Evolutionary conservation across 208 protist species (phyloP).

Genomic region (Trypanosoma avium): DNA sequence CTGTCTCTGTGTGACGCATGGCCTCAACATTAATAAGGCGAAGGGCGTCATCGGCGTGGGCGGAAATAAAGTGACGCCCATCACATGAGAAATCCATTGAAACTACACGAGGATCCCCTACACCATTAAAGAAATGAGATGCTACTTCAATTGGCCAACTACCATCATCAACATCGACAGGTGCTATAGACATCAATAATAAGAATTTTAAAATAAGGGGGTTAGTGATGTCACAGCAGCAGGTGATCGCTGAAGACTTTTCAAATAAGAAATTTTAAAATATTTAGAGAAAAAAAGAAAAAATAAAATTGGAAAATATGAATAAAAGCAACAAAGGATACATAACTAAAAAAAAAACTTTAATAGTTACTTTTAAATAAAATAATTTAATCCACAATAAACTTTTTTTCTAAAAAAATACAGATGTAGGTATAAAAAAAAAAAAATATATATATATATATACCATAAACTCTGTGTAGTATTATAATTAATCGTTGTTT

Average conservation of each 20-base stretch:
- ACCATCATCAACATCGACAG: neutral
- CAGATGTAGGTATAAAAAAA: neutral
- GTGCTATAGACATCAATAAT: neutral
- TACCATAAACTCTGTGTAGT: too few species aligned
- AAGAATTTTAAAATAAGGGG: too few species aligned
- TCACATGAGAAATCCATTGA: slow-evolving; percentile 77
- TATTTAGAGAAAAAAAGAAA: too few species aligned
- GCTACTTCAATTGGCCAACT: slow-evolving; percentile 21
- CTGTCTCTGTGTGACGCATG: slow-evolving; percentile 47
- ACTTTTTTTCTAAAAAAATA: neutral
- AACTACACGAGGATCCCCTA: slow-evolving; percentile 72
- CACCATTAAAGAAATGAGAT: slow-evolving; percentile 66
- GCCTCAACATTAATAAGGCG: slow-evolving; percentile 61
- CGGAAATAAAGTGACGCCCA: slow-evolving; percentile 62
- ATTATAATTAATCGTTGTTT: slow-evolving; percentile 22
- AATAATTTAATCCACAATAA: neutral
- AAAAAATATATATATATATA: neutral
- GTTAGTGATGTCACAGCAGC: neutral
- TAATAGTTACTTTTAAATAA: too few species aligned
- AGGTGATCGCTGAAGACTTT: neutral
- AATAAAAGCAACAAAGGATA: too few species aligned
- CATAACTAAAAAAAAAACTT: too few species aligned
- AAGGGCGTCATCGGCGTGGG: slow-evolving; percentile 76
- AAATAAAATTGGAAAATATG: too few species aligned
- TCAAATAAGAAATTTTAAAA: too few species aligned